These are phyloP conservation scores for Dalbergia cochinchinensis DNA, from an alignment of 306 rosid species.

Conservation along the genomic window DNA sequence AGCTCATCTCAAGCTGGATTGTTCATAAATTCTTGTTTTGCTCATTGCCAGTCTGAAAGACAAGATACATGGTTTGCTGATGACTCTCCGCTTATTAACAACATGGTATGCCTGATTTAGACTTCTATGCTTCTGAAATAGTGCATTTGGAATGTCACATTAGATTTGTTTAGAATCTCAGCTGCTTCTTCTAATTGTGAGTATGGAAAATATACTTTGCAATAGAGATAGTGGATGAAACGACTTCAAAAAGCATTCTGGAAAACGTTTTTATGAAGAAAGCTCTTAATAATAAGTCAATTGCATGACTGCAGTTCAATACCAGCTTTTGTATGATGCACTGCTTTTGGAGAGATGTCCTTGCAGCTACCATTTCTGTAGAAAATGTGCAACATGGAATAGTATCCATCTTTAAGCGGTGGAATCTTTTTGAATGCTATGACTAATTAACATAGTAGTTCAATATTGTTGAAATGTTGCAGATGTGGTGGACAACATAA, in stretches of 20 bases:
- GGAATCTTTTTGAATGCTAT: neutral
- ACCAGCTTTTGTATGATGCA: neutral
- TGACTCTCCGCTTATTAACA: constrained; percentile 73
- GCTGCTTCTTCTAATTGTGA: neutral
- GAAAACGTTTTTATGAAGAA: neutral
- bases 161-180: neutral
- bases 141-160: constrained; percentile 16
- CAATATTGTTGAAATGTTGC: constrained; percentile 20
- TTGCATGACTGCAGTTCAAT: neutral
- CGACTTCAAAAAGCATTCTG: constrained; percentile 1
- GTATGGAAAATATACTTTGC: constrained; percentile 5
- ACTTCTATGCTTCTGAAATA: constrained; percentile 35
- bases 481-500: neutral
- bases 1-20: constrained; percentile 62
- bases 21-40: constrained; percentile 92
- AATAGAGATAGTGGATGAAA: neutral
- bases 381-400: neutral
- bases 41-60: constrained; percentile 95
- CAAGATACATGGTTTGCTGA: constrained; percentile 97
- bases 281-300: constrained; percentile 10
- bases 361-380: neutral
- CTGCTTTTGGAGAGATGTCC: constrained; percentile 4
- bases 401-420: neutral
- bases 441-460: neutral
- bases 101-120: constrained; percentile 58